Base-by-base conservation (phyloP, 306 rosid species). In the Cajanus cajan region DNA sequence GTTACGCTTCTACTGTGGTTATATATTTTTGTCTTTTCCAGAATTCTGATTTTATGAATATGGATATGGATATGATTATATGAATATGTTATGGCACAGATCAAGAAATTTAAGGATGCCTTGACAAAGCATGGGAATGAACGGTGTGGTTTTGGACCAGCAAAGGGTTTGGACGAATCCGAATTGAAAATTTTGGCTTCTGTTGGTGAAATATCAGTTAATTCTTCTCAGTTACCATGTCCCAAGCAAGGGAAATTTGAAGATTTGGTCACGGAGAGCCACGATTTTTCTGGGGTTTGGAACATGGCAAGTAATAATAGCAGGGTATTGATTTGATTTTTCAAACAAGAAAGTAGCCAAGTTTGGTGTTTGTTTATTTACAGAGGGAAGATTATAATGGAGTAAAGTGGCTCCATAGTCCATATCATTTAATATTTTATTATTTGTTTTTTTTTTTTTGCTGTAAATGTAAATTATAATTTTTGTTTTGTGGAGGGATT, bases 51-150 rank as follows among this genome's bases (percentile, higher is more conserved):
- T 15, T 36, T 52, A 0, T 39, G 5, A 8, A 19, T 9, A 12
- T 51, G 57, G 21, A 4, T 43, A 2, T 58, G 7, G n/a, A n/a
- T n/a, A n/a, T n/a, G n/a, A n/a, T n/a, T 15, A 19, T 9, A 12
- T 51, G 57, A n/a, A 4, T 43, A 2, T 58, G 7, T 43, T 71
- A 11, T 33, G 34, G 4, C 15, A 16, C 92, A 94, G 96, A 87
- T 94, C 67, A 89, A 94, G 79, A 94, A 94, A 81, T 94, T 94
- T 75, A 94, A 90, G 78, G 89, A 88, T 80, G 97, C 97, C 11
- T 64, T 94, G 68, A 84, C 81, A 0, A 89, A 94, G 79, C 84
- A 92, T 67, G 87, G 92, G 68, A 83, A 73, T 21, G 94, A 90
- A 19, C 70, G 96, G 0, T 88, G 93, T 71, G 82, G 90, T 83